Evolutionary conservation across 441 rosid species (phyloP), one percentile per base, ranked within the genome.

Genomic region (Mallotus japonicus): DNA sequence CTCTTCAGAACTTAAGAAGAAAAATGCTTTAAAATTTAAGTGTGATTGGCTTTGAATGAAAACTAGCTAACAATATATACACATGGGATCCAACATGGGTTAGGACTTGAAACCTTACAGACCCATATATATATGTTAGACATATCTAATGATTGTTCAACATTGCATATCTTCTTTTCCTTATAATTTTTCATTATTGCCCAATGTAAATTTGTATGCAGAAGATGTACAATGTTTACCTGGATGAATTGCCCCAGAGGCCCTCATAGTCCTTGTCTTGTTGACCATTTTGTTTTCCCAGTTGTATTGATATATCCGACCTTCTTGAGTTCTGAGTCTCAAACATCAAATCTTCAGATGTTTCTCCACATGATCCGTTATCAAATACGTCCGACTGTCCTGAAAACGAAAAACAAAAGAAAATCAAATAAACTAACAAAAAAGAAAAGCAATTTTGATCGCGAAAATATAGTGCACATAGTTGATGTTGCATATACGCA

Each of bases 171-270:
- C 3, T 11, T 28, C 16, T 34, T 59, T 69, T 51, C 19, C 32
- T 62, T 28, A 19, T 58, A 19, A 8, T 44, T 22, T n/a, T 49
- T 11, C 63, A 22, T 53, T 54, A 16, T 20, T 17, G 46, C 55
- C 47, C 20, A 57, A 42, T 49, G n/a, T n/a, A 70, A 14, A 58
- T 44, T 44, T n/a, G 60, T 32, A 46, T 57, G 53, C 37, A 57
- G 57, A 69, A 65, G 24, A 28, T 50, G 72, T 62, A 46, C 32
- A 32, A 58, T 20, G 60, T 65, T 82, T 73, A 94, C 99, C 97
- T 90, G 62, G 97, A 89, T 59, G 97, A 90, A 73, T 88, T 90
- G 81, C 89, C 87, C 99, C 99, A 92, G 6, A 85, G 85, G 19
- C 81, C 87, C 19, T 78, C 85, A 78, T 69, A 81, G 54, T 89